Percentiles rank a stretch among this genome's conserved stretches.
phyloP scores from a whole-genome alignment of 2,329 filamentous ascomycete genomes.

The Nothophaeocryptopus gaeumannii region DNA sequence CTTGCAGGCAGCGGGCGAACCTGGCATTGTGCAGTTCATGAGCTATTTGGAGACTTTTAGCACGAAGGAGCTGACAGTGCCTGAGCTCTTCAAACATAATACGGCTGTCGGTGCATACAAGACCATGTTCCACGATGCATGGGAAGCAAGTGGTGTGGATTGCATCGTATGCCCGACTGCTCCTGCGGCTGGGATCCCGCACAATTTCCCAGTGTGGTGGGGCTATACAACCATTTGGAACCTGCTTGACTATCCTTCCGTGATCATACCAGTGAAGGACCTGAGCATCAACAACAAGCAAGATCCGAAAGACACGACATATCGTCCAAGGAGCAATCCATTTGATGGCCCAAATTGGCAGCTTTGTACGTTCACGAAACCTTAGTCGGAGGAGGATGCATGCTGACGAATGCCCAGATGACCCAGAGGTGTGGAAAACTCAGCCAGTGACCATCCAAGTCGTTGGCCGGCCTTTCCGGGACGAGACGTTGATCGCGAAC shows the following conservation, averaged over 20 bases:
- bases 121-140: constrained; percentile 13
- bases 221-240: constrained; percentile 66
- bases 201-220: constrained; percentile 56
- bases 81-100: constrained; percentile 13
- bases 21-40: constrained; percentile 11
- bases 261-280: constrained; percentile 55
- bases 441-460: constrained; percentile 18
- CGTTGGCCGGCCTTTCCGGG: constrained; percentile 14
- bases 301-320: constrained; percentile 39
- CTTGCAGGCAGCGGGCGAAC: constrained; percentile 8
- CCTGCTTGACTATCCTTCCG: constrained; percentile 62
- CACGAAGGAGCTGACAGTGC: constrained; percentile 11
- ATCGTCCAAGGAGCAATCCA: constrained; percentile 24
- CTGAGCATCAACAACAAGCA: constrained; percentile 40
- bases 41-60: constrained; percentile 13
- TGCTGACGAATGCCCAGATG: constrained; percentile 7
- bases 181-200: constrained; percentile 51
- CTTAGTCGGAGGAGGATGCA: not conserved
- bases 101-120: constrained; percentile 13
- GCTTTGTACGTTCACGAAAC: constrained; percentile 10
- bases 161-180: constrained; percentile 59
- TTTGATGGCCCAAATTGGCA: constrained; percentile 16
- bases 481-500: constrained; percentile 11
- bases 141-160: constrained; percentile 42
- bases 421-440: constrained; percentile 13